phyloP scores from a whole-genome alignment of 208 protist species.

The Naegleria gruberi region DNA sequence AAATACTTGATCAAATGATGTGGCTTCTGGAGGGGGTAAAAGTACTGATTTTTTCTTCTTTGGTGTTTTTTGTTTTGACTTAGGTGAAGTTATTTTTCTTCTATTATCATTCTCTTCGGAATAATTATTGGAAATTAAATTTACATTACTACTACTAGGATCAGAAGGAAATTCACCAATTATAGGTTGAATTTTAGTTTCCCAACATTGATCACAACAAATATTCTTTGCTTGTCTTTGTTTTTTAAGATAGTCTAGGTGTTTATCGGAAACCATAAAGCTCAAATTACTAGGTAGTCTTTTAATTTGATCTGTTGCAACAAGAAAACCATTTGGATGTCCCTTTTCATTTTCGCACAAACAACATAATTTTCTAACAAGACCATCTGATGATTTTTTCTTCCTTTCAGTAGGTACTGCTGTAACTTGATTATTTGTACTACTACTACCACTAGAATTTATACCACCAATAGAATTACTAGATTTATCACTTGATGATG shows the following conservation, averaged over 20 bases:
- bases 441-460: neutral
- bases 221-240: slow-evolving; percentile 7
- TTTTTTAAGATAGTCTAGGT: neutral
- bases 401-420: neutral
- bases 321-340: neutral
- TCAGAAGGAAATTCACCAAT: too few species aligned
- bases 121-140: neutral
- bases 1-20: neutral
- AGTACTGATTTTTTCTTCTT: neutral
- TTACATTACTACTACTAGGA: neutral
- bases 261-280: neutral
- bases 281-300: neutral
- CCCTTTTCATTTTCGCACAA: slow-evolving; percentile 4
- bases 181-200: neutral
- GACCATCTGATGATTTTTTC: neutral
- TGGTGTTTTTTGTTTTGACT: neutral
- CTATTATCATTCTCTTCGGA: neutral
- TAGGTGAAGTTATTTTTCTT: neutral
- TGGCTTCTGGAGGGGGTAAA: neutral
- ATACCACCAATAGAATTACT: neutral
- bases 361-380: neutral
- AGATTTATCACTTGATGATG: neutral
- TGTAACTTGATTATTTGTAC: too few species aligned
- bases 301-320: neutral
- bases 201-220: neutral